These are phyloP conservation scores for Opeltia flavorubescens DNA, from an alignment of 495 filamentous ascomycete species.

Conservation along the genomic window DNA sequence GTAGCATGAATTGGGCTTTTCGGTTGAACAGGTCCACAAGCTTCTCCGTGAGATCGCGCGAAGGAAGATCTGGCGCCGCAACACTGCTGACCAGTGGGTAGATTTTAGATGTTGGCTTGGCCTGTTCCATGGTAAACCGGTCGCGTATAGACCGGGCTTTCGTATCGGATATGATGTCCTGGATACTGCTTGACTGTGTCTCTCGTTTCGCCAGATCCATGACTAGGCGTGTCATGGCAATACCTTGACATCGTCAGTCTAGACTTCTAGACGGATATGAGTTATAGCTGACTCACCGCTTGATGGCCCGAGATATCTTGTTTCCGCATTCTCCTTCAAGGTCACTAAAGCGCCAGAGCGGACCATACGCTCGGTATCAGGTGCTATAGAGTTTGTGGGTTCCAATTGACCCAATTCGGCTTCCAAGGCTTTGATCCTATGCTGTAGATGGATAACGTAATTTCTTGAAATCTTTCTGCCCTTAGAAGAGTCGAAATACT, in stretches of 20 bases:
- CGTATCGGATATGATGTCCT: conserved; percentile 69
- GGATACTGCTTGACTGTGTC: conserved; percentile 69
- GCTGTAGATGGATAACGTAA: conserved; percentile 79
- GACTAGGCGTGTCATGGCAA: conserved; percentile 81
- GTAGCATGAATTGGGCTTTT: conserved; percentile 76
- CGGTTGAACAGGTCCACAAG: conserved; percentile 68
- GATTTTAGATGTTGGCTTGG: conserved; percentile 48
- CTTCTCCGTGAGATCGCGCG: conserved; percentile 47
- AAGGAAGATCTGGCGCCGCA: conserved; percentile 55
- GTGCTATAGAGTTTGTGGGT: conserved; percentile 50
- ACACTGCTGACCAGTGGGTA: conserved; percentile 69
- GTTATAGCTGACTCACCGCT: conserved; percentile 82
- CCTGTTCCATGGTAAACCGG: conserved; percentile 38
- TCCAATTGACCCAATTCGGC: conserved; percentile 49
- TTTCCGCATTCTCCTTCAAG: conserved; percentile 66
- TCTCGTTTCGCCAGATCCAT: conserved; percentile 90
- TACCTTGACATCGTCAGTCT: conserved; percentile 17
- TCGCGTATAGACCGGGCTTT: conserved; percentile 43
- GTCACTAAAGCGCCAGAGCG: conserved; percentile 69
- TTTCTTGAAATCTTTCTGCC: conserved; percentile 61
- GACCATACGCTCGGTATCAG: conserved; percentile 66
- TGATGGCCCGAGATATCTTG: conserved; percentile 77
- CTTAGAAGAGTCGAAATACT: conserved; percentile 82
- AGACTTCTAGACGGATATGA: conserved; percentile 66
- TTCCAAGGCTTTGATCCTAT: conserved; percentile 65